These are phyloP conservation scores for Termitomyces heimii DNA, from an alignment of 768 basidiomycete species.

Conservation along the genomic window DNA sequence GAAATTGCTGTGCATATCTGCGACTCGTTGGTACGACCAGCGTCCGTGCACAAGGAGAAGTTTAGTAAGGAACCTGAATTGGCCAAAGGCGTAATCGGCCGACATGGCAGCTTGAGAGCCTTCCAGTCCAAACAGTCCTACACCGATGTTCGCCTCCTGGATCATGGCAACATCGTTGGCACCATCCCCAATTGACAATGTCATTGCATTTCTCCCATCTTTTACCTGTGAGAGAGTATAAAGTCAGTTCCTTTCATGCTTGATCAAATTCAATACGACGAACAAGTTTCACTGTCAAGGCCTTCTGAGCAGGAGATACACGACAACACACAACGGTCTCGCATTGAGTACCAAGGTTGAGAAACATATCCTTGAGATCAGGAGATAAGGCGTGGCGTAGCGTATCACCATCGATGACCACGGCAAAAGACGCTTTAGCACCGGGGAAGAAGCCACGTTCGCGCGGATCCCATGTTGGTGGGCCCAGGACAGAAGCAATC, in stretches of 20 bases:
- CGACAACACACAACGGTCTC: conserved; percentile 98
- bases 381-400: conserved; percentile 74
- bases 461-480: conserved; percentile 54
- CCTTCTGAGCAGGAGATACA: conserved; percentile 96
- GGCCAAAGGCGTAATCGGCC: conserved; percentile 96
- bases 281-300: conserved; percentile 91
- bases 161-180: conserved; percentile 99
- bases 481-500: conserved; percentile 81
- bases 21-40: conserved; percentile 95
- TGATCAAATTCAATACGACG: conserved; percentile 15
- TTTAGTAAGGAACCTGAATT: conserved; percentile 92
- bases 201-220: conserved; percentile 94
- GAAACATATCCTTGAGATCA: conserved; percentile 78
- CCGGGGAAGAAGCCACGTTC: conserved; percentile 65
- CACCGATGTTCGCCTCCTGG: conserved; percentile 97
- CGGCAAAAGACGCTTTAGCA: conserved; percentile 75
- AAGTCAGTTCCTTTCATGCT: background rate
- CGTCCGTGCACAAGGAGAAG: conserved; percentile 90
- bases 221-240: conserved; percentile 58
- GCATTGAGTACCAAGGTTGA: conserved; percentile 92
- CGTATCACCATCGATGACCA: conserved; percentile 96
- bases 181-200: conserved; percentile 92
- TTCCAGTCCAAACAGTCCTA: conserved; percentile 89
- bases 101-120: conserved; percentile 99
- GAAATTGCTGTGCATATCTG: conserved; percentile 97